Evolutionary conservation across 148 eudicot genomes (phyloP).

Genomic region (Dysphania ambrosioides): DNA sequence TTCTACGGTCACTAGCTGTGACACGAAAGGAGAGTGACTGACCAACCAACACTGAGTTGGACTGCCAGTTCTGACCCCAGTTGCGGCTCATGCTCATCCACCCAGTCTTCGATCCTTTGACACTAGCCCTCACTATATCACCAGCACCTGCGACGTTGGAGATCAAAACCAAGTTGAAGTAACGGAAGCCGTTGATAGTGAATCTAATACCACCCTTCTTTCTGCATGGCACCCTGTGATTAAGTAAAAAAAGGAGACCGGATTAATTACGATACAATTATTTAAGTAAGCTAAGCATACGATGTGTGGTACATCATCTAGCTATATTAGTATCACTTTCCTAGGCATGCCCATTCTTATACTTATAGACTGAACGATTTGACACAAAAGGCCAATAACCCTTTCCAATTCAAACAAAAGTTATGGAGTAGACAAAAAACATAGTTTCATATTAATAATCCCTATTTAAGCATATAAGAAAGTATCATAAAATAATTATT

Average conservation of each 20-base stretch:
- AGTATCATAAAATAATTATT: too few relatives aligned
- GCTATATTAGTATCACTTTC: too few relatives aligned
- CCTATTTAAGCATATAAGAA: neutral
- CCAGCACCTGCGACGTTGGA: slow-evolving; percentile 92
- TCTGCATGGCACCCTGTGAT: slow-evolving; percentile 66
- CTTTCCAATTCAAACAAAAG: too few relatives aligned
- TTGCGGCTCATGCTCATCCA: slow-evolving; percentile 80
- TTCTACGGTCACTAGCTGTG: slow-evolving; percentile 56
- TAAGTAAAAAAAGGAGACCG: neutral
- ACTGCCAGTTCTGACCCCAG: slow-evolving; percentile 95
- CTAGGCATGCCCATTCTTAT: too few relatives aligned
- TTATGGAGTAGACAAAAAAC: too few relatives aligned
- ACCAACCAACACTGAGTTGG: slow-evolving; percentile 60
- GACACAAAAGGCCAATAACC: too few relatives aligned
- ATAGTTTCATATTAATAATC: too few relatives aligned
- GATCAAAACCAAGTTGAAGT: slow-evolving; percentile 72
- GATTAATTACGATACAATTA: too few relatives aligned
- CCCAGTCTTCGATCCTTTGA: slow-evolving; percentile 57
- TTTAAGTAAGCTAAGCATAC: too few relatives aligned
- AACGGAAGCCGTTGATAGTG: slow-evolving; percentile 83
- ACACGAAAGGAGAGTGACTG: slow-evolving; percentile 73
- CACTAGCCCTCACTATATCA: slow-evolving; percentile 46
- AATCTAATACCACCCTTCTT: slow-evolving; percentile 73
- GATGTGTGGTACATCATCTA: neutral
- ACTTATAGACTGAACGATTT: too few relatives aligned